phyloP scores from a whole-genome alignment of 2,329 filamentous ascomycete species.

The Elsinoe ampelina region DNA sequence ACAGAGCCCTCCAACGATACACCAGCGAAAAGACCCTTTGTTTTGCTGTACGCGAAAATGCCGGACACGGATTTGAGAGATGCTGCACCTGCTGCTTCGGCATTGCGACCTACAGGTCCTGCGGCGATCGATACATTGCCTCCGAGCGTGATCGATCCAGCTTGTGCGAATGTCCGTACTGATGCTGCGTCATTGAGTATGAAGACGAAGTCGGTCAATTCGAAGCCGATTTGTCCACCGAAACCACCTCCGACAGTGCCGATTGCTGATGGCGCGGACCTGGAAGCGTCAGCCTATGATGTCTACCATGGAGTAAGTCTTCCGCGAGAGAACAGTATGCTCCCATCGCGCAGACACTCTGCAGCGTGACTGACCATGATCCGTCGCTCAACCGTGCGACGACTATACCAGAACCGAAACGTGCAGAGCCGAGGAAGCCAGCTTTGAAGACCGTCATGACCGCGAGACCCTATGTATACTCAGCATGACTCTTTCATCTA shows the following conservation, averaged over 20 bases:
- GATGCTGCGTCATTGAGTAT: conserved; percentile 87
- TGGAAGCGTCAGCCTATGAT: conserved; percentile 9
- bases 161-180: conserved; percentile 88
- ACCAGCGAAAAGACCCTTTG: conserved; percentile 91
- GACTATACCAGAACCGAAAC: conserved; percentile 74
- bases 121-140: conserved; percentile 95
- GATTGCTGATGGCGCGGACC: conserved; percentile 69
- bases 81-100: conserved; percentile 88
- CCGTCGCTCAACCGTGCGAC: conserved; percentile 71
- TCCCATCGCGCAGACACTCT: too few relatives aligned
- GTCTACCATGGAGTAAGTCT: too few relatives aligned
- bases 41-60: conserved; percentile 96
- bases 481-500: conserved; percentile 14
- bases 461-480: conserved; percentile 57
- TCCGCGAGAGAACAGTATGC: too few relatives aligned
- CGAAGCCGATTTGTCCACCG: conserved; percentile 78
- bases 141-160: conserved; percentile 81
- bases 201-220: conserved; percentile 92
- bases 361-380: conserved; percentile 43
- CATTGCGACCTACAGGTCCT: conserved; percentile 86
- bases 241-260: conserved; percentile 73
- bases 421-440: conserved; percentile 72
- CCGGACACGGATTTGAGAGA: conserved; percentile 82
- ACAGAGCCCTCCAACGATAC: conserved; percentile 89
- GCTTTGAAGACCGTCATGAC: conserved; percentile 82